Percentiles rank a stretch among this genome's conserved stretches.
Evolutionary conservation across 371 early-diverging fungal genomes (phyloP).

Genomic region (Spraguea lophii): DNA sequence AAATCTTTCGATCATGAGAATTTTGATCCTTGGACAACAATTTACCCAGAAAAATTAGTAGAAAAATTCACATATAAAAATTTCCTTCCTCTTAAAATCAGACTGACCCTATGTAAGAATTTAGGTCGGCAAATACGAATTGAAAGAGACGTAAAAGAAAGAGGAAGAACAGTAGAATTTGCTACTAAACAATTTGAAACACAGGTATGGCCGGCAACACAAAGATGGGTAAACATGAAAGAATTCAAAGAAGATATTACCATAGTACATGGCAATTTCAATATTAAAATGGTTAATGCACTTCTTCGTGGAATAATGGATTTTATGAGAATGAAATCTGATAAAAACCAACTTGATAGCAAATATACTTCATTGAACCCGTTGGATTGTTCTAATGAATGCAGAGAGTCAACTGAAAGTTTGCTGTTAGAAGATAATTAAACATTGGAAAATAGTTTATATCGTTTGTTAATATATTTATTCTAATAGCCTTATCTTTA

Average conservation of each 20-base stretch:
- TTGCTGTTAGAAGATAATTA: no score
- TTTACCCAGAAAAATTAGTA: constrained; percentile 6
- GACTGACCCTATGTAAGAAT: constrained; percentile 6
- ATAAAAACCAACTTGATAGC: no score
- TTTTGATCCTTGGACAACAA: constrained; percentile 6
- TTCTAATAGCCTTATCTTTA: no score
- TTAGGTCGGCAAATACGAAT: constrained; percentile 4
- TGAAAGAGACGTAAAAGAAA: constrained; percentile 8
- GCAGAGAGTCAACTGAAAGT: no score
- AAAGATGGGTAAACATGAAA: constrained; percentile 8
- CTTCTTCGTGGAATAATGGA: background rate
- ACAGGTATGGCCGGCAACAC: constrained; percentile 7
- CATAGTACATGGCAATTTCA: constrained; percentile 16
- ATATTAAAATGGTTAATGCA: background rate
- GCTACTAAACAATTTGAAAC: constrained; percentile 1
- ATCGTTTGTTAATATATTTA: no score
- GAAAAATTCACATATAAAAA: background rate
- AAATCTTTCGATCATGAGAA: constrained; percentile 16
- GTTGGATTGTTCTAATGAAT: no score
- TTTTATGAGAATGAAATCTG: no score
- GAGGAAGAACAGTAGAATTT: constrained; percentile 2
- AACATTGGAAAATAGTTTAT: no score
- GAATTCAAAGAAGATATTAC: background rate
- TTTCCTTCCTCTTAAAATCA: constrained; percentile 9
- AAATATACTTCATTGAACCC: no score